Base-by-base conservation (phyloP, 2,329 filamentous ascomycete genomes). In the Basipetospora chlamydospora region DNA sequence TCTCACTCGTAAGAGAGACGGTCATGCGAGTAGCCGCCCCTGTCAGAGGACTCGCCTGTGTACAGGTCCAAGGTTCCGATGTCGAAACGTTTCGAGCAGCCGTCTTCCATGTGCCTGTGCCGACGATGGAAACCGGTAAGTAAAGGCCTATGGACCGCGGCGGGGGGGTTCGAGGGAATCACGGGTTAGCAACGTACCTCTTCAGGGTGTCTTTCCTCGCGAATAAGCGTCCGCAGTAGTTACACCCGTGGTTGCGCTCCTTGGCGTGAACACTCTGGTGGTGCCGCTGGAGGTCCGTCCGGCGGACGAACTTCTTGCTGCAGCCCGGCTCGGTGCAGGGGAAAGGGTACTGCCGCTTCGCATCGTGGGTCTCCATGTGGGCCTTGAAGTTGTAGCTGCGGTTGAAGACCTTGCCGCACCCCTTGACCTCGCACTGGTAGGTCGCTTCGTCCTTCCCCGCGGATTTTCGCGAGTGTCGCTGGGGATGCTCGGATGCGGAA, bases 301-400 rank as follows among this genome's bases (percentile, higher is more conserved):
- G 86, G 47, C 86, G 71, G 13, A 84, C 81, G 55, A 93, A 93
- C 35, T 73, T 72, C 58, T 80, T 84, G 45, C 59, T 66, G 57
- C 86, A 94, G 36, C 67, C 69, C 3, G 65, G 55, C 21, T 74
- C 60, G 2, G 61, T 60, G 55, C 86, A 93, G 2, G 67, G 64
- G 48, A 84, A 80, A 0, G 77, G 75, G 47, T 81, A 82, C 47
- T 73, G 72, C 39, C 80, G 68, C 41, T 72, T 68, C 11, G 82
- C 75, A 49, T 90, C 76, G 50, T 94, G 86, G 1, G 77, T 87
- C 49, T 87, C 79, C 67, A 87, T 70, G 53, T 93, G 86, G 21
- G 84, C 80, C 49, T 82, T 86, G 59, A 78, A 84, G 57, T 93
- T 93, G 61, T 88, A 92, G 48, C 74, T 79, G 42, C 86, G 67